A percentile compares a stretch with the other conserved stretches of the same genome.
phyloP scores from a whole-genome alignment of 1,139 yeast species.

The Yarrowia galli region DNA sequence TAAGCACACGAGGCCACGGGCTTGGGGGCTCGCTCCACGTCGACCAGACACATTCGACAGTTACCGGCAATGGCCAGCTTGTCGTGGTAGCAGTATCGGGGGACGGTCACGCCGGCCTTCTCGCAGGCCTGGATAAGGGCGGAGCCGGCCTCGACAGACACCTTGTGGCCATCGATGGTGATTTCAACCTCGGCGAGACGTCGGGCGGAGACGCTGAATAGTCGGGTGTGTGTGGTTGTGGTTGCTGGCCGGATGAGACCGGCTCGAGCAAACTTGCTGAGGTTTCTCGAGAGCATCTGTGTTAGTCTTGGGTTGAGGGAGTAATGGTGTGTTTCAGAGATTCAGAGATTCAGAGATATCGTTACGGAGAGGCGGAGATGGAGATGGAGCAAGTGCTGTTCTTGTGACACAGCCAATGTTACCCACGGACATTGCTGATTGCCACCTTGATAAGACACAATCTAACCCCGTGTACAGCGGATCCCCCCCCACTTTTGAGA shows the following conservation, averaged over 20 bases:
- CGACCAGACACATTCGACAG: conserved; percentile 94
- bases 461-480: too few relatives aligned
- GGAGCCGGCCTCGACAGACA: conserved; percentile 83
- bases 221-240: conserved; percentile 41
- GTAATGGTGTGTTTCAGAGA: too few relatives aligned
- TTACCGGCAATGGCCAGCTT: conserved; percentile 93
- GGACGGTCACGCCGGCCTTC: conserved; percentile 86
- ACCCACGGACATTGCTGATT: too few relatives aligned
- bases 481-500: too few relatives aligned
- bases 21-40: conserved; percentile 88
- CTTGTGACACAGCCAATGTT: too few relatives aligned
- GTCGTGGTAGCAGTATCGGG: conserved; percentile 91
- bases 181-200: conserved; percentile 68
- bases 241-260: conserved; percentile 40
- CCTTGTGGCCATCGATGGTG: conserved; percentile 79
- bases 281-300: conserved; percentile 39
- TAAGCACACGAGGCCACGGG: conserved; percentile 91
- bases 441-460: too few relatives aligned
- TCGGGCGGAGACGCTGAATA: conserved; percentile 48
- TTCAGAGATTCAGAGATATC: too few relatives aligned
- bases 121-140: conserved; percentile 92
- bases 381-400: too few relatives aligned
- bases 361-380: too few relatives aligned
- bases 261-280: conserved; percentile 39
- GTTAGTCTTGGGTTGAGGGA: conserved; percentile 12